Conservation (phyloP, 441 rosid species). For the Euphorbia schlechtendalii region DNA sequence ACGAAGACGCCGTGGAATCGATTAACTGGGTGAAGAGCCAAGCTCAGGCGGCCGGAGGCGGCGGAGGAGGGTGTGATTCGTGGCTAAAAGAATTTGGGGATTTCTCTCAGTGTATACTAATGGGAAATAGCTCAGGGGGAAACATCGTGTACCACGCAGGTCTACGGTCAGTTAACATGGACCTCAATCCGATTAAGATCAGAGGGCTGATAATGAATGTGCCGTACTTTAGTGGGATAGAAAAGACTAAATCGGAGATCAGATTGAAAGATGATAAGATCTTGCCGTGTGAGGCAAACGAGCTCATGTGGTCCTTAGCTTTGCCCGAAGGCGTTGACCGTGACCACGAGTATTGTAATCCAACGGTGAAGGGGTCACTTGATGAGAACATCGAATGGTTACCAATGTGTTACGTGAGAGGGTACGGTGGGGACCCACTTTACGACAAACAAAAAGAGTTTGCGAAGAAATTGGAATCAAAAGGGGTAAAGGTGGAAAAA, state of each 20-base stretch:
- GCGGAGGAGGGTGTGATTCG: constrained; percentile 29
- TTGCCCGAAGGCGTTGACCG: constrained; percentile 58
- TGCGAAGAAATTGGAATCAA: constrained; percentile 38
- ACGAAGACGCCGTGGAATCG: constrained; percentile 64
- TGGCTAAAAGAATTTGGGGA: constrained; percentile 60
- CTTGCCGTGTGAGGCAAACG: constrained; percentile 43
- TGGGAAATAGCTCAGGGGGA: constrained; percentile 77
- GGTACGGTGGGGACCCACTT: constrained; percentile 65
- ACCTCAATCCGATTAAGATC: constrained; percentile 49
- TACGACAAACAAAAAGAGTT: constrained; percentile 56
- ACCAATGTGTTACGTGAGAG: constrained; percentile 41
- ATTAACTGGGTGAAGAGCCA: constrained; percentile 59
- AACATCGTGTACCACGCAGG: constrained; percentile 63
- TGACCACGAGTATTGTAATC: constrained; percentile 69
- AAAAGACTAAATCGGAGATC: constrained; percentile 56
- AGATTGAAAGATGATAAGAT: constrained; percentile 40
- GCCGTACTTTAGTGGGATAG: constrained; percentile 62
- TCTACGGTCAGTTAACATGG: constrained; percentile 34
- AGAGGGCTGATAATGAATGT: constrained; percentile 58
- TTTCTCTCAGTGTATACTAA: constrained; percentile 43
- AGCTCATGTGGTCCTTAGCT: constrained; percentile 64
- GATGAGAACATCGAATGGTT: constrained; percentile 41
- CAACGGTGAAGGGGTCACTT: constrained; percentile 22
- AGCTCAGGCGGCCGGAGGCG: constrained; percentile 21
- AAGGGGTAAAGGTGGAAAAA: constrained; percentile 47